Conservation (phyloP, 768 basidiomycete genomes). For the Suillus discolor region DNA sequence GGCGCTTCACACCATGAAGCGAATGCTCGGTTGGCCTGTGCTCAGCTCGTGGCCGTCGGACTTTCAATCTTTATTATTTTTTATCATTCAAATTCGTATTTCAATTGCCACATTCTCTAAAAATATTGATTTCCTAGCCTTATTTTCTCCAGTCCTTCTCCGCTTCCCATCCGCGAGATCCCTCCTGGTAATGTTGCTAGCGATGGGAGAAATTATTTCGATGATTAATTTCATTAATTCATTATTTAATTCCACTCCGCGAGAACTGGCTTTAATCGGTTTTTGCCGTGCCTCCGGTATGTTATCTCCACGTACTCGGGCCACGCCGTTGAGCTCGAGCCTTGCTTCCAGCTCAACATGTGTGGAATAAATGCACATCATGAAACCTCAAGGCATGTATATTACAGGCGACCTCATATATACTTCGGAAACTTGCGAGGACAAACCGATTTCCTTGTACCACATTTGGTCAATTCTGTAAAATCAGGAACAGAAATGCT, state of each 20-base stretch:
- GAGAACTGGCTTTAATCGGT: background rate
- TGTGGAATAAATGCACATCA: background rate
- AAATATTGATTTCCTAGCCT: constrained; percentile 6
- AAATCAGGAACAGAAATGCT: constrained; percentile 1
- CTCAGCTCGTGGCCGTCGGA: constrained; percentile 23
- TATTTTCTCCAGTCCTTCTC: background rate
- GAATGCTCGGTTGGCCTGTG: constrained; percentile 11
- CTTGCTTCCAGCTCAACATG: background rate
- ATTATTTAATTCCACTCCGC: constrained; percentile 2
- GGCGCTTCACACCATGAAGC: constrained; percentile 42
- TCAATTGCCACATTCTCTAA: constrained; percentile 10
- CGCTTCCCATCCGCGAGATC: constrained; percentile 1
- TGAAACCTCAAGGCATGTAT: constrained; percentile 1
- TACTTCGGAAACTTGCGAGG: background rate
- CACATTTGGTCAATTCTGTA: background rate
- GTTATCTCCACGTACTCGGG: background rate
- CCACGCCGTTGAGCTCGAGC: background rate
- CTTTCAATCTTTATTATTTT: constrained; percentile 26
- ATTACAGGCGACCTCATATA: background rate
- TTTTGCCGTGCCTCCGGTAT: background rate
- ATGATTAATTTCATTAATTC: constrained; percentile 4
- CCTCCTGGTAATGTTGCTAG: background rate
- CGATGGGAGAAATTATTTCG: background rate
- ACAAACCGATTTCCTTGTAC: constrained; percentile 4
- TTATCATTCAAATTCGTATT: constrained; percentile 23